Base-by-base conservation (phyloP, 139 green algal species). In the Haematococcus sp. region DNA sequence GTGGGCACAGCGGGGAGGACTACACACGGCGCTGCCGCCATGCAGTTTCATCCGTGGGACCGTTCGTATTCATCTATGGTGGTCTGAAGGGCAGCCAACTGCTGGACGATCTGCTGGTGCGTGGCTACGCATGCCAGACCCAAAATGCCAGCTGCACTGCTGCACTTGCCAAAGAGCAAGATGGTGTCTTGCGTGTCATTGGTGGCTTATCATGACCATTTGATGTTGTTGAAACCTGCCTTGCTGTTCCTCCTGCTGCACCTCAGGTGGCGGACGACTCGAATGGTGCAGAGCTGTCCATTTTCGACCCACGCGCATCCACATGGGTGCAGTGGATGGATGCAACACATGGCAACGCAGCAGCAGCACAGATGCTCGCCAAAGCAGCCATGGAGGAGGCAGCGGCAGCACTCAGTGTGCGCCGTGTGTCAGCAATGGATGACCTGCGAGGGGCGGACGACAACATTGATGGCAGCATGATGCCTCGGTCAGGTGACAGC, bases 11-110 rank as follows among this genome's bases (percentile, higher is more conserved):
- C 31, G 63, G 70, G 32, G 86, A 88, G 52, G 84, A 92, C 72
- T 75, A 80, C 68, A 88, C 78, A 25, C 78, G 87, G 0, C 85
- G 87, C 55, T 92, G 87, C 77, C 70, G 87, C 43, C 94, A 98
- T 86, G 89, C 94, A 15, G 90, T 95, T n/a, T 84, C 92, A 1
- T 84, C 86, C 9, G 88, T 97, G 59, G 94, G 94, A 4, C 86
- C 88, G 4, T 95, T 95, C 77, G 84, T 99, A 52, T 99, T 98
- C 86, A 90, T 97, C 52, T 98, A 97, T 65, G 95, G 95, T 31
- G 95, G 95, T 28, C 83, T 99, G 17, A 75, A 84, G 66, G 86
- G 86, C 70, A 88, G 79, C 58, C 73, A 84, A 75, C 88, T 99
- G 70, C 85, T 99, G 66, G 91, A 94, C 43, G 94, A 98, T 73